Evolutionary conservation across 345 rosid species (phyloP).

Genomic region (Citrus hindsii): DNA sequence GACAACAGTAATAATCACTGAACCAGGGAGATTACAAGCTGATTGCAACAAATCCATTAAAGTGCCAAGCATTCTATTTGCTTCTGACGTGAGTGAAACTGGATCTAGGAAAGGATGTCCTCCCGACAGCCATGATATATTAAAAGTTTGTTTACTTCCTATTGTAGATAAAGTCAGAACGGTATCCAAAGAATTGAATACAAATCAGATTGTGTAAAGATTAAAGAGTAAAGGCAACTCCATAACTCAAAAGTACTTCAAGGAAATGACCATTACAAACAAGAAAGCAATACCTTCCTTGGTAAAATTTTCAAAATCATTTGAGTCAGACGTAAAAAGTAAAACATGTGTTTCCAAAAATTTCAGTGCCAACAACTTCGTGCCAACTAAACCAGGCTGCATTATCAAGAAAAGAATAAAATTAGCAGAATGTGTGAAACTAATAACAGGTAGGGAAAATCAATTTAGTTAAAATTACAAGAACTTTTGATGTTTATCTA

Average conservation of each 20-base stretch:
- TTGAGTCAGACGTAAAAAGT: slow-evolving; percentile 68
- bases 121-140: slow-evolving; percentile 68
- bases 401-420: slow-evolving; percentile 17
- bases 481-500: background rate
- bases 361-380: slow-evolving; percentile 75
- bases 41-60: slow-evolving; percentile 62
- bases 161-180: slow-evolving; percentile 19
- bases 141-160: slow-evolving; percentile 61
- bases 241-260: slow-evolving; percentile 5
- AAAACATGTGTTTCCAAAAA: slow-evolving; percentile 82
- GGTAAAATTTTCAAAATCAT: slow-evolving; percentile 48
- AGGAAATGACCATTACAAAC: background rate
- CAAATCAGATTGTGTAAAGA: background rate
- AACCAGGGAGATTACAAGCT: slow-evolving; percentile 58
- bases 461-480: background rate
- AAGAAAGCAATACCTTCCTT: slow-evolving; percentile 56
- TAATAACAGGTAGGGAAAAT: background rate
- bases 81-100: slow-evolving; percentile 57
- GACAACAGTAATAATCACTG: slow-evolving; percentile 58
- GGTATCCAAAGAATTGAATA: slow-evolving; percentile 2
- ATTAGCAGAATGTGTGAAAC: slow-evolving; percentile 15
- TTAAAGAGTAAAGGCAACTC: slow-evolving; percentile 10
- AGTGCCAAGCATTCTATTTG: slow-evolving; percentile 48
- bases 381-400: slow-evolving; percentile 78
- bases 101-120: slow-evolving; percentile 74